A percentile compares a stretch with the other conserved stretches of the same genome.
phyloP scores from a whole-genome alignment of 805 yeast species.

The Monosporozyma siamensis region DNA sequence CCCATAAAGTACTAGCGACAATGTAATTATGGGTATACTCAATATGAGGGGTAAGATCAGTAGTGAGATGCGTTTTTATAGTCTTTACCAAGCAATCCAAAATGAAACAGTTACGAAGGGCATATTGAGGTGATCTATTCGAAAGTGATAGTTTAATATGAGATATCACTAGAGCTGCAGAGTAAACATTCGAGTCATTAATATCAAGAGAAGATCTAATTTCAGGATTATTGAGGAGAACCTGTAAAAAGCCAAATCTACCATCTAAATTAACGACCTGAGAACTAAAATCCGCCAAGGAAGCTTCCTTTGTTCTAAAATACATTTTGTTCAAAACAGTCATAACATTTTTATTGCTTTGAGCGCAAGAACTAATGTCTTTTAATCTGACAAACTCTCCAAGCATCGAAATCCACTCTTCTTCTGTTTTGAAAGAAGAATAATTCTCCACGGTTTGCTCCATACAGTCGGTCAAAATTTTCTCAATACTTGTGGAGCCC shows the following conservation, averaged over 20 bases:
- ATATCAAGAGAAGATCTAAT: constrained; percentile 8
- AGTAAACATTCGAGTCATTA: constrained; percentile 18
- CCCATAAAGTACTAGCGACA: constrained; percentile 59
- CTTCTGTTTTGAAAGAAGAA: constrained; percentile 6
- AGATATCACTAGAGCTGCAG: constrained; percentile 11
- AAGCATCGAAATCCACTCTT: constrained; percentile 18
- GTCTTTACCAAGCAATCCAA: neutral
- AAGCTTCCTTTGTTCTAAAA: neutral
- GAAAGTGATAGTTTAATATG: constrained; percentile 8
- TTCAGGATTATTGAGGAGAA: neutral
- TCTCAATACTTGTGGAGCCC: neutral
- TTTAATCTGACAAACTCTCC: constrained; percentile 11
- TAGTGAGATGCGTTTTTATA: no score
- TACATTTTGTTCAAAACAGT: neutral
- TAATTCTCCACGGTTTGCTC: constrained; percentile 1
- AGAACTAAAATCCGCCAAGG: neutral
- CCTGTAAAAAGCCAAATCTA: neutral
- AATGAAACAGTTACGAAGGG: constrained; percentile 12
- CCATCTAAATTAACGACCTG: neutral
- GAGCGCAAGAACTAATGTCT: constrained; percentile 1
- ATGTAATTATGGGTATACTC: constrained; percentile 10
- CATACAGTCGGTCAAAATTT: constrained; percentile 6
- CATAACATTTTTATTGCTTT: neutral
- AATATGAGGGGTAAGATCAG: neutral
- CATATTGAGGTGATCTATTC: constrained; percentile 17